Base-by-base conservation (phyloP, 2,329 filamentous ascomycete species). In the Alternaria longipes region DNA sequence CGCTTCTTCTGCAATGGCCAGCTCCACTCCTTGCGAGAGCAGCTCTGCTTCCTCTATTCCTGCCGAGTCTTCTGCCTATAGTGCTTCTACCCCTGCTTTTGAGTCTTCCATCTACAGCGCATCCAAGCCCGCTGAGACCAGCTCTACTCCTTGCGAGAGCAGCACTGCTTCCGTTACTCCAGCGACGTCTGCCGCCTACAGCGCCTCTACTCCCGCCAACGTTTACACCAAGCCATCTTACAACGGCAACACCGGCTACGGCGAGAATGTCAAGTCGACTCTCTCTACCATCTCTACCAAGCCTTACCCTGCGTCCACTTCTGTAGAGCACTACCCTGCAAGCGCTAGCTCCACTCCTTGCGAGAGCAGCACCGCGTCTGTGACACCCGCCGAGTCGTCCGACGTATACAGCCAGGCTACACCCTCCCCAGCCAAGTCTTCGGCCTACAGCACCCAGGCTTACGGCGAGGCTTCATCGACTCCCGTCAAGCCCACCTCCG, bases 1-100 rank as follows among this genome's bases (percentile, higher is more conserved):
- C 38, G 22, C 5, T 36, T 50, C 46, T n/a, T 50, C 34, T 5
- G 38, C 30, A 8, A 44, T 32, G 20, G 28, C 55, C 47, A 45
- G 46, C 46, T 57, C 54, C 3, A 57, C 54, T n/a, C 38, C 54
- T 44, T 57, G 46, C 20, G 46, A 57, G 30, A 62, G 52, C 54
- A 62, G 32, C 54, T 54, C 54, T 11, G 56, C 52, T 3, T 12
- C 46, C 3, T 42, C 32, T 8, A 44, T 22, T 5, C 22, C 55
- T 16, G 47, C 55, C 26, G 24, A 50, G 36, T 44, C 51, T 3
- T 47, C 57, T 22, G 44, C 18, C 5, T 41, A 60, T 38, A 40
- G 44, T 18, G 14, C 52, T 32, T 56, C 57, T 1, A 51, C 53
- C 11, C 57, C 57, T 34, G 28, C 1, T 32, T 8, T 18, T 49